A percentile compares a stretch with the other conserved stretches of the same genome.
Evolutionary conservation across 2,329 filamentous ascomycete species (phyloP).

Genomic region (Alternaria brassicicola): DNA sequence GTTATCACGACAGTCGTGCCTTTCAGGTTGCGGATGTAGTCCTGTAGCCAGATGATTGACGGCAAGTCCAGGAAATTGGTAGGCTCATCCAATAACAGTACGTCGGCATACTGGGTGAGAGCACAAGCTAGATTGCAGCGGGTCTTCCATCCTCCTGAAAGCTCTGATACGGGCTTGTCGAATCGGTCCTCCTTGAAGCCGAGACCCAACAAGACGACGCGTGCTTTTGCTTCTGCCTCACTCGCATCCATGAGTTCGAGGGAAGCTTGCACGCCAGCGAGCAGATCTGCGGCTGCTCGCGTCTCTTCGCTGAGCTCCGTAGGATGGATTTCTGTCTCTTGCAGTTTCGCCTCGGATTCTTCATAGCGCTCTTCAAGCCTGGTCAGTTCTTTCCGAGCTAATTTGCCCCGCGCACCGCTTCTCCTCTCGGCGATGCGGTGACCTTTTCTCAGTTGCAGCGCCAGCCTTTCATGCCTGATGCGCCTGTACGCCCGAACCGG

Average conservation of each 20-base stretch:
- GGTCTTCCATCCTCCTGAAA: conserved; percentile 70
- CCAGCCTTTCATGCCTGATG: conserved; percentile 67
- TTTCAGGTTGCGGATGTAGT: conserved; percentile 66
- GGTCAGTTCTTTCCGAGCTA: conserved; percentile 76
- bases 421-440: conserved; percentile 76
- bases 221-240: conserved; percentile 69
- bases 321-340: conserved; percentile 63
- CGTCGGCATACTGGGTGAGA: conserved; percentile 74
- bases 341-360: conserved; percentile 58
- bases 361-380: conserved; percentile 70
- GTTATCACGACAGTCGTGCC: conserved; percentile 74
- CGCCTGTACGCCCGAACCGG: conserved; percentile 66
- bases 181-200: conserved; percentile 72
- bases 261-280: conserved; percentile 71
- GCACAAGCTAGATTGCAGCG: conserved; percentile 56
- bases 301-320: conserved; percentile 68
- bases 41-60: conserved; percentile 84
- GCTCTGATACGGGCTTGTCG: conserved; percentile 63
- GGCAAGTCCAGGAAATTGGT: conserved; percentile 86
- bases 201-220: conserved; percentile 66
- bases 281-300: conserved; percentile 70
- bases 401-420: conserved; percentile 75
- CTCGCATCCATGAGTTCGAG: conserved; percentile 66
- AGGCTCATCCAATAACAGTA: conserved; percentile 83
- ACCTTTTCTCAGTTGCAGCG: conserved; percentile 68